Percentiles rank a stretch among this genome's conserved stretches.
phyloP scores from a whole-genome alignment of 2,329 filamentous ascomycete genomes.

The Verticillium isaacii region DNA sequence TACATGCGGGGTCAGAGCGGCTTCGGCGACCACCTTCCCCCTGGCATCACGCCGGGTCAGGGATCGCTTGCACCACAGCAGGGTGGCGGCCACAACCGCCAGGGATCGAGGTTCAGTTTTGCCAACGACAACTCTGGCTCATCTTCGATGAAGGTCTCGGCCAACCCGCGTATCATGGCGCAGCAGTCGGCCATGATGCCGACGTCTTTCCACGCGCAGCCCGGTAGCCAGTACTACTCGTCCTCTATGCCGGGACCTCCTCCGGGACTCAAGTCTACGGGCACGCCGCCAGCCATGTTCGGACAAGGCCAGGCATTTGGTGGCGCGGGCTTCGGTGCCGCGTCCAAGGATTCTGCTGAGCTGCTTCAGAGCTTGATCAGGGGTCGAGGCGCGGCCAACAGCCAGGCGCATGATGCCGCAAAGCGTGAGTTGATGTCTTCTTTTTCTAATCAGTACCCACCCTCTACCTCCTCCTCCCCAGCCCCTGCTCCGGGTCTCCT shows the following conservation, averaged over 20 bases:
- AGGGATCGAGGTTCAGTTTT: slow-evolving; percentile 85
- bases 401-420: slow-evolving; percentile 75
- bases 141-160: slow-evolving; percentile 68
- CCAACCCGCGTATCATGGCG: slow-evolving; percentile 74
- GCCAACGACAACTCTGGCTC: slow-evolving; percentile 67
- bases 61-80: slow-evolving; percentile 51
- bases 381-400: slow-evolving; percentile 60
- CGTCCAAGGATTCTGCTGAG: slow-evolving; percentile 69
- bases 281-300: slow-evolving; percentile 93
- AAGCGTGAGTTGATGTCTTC: slow-evolving; percentile 99
- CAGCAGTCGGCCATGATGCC: slow-evolving; percentile 89
- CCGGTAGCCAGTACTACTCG: slow-evolving; percentile 70
- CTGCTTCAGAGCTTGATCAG: slow-evolving; percentile 80
- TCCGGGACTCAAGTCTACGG: slow-evolving; percentile 90
- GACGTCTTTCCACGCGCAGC: slow-evolving; percentile 52
- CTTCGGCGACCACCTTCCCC: slow-evolving; percentile 57
- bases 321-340: slow-evolving; percentile 55
- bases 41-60: slow-evolving; percentile 49
- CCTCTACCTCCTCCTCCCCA: slow-evolving; percentile 75
- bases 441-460: slow-evolving; percentile 81
- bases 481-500: slow-evolving; percentile 88
- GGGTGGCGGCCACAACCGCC: slow-evolving; percentile 68
- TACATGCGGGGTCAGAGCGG: slow-evolving; percentile 60
- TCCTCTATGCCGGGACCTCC: slow-evolving; percentile 87
- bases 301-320: slow-evolving; percentile 84